Conservation (phyloP, 805 yeast species). For the Wickerhamiella galacta region DNA sequence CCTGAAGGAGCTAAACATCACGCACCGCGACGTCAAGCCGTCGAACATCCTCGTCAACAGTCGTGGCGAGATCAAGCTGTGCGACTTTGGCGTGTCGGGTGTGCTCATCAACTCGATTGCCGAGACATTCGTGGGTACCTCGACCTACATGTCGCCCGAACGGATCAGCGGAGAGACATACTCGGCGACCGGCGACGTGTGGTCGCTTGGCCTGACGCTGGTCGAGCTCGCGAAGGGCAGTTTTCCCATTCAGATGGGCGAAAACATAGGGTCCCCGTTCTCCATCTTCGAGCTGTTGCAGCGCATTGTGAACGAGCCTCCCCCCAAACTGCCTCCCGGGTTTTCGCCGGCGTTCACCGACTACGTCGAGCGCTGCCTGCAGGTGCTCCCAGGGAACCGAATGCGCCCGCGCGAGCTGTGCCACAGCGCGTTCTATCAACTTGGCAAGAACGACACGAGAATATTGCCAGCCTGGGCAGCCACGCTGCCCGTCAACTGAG, state of each 20-base stretch:
- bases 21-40: conserved; percentile 93
- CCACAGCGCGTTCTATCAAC: conserved; percentile 18
- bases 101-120: conserved; percentile 88
- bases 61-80: conserved; percentile 71
- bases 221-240: conserved; percentile 77
- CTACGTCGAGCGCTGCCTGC: conserved; percentile 59
- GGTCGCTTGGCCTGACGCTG: conserved; percentile 89
- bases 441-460: conserved; percentile 10
- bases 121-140: conserved; percentile 95
- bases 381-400: conserved; percentile 49
- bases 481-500: conserved; percentile 5
- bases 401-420: conserved; percentile 60
- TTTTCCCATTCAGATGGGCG: conserved; percentile 40
- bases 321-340: conserved; percentile 48
- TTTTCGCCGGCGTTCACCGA: conserved; percentile 35
- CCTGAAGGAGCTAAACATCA: conserved; percentile 69
- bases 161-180: conserved; percentile 89
- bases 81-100: conserved; percentile 94
- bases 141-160: conserved; percentile 96
- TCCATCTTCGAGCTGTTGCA: conserved; percentile 84
- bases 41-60: conserved; percentile 80
- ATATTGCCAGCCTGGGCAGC: conserved; percentile 5
- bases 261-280: conserved; percentile 32
- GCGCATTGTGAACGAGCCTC: conserved; percentile 81
- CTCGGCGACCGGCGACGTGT: conserved; percentile 89